Evolutionary conservation across 208 protist genomes (phyloP), one percentile per base, ranked within the genome.

Genomic region (Leishmania turanica): DNA sequence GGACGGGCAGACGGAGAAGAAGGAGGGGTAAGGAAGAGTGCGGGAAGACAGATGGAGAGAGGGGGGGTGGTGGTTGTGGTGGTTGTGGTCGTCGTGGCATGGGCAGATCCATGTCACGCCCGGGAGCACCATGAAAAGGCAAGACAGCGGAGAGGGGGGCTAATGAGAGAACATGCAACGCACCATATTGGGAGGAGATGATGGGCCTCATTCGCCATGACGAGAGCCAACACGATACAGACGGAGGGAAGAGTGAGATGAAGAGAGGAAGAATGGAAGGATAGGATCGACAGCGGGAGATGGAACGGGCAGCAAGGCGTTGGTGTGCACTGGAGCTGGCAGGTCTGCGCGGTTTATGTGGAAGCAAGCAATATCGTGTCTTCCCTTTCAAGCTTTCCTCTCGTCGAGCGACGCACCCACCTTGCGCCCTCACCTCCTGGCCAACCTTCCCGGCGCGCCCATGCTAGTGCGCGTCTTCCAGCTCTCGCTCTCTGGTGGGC

Each of bases 11-110:
- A 27, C 21, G 42, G 53, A 77, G 54, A 53, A 74, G 45, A 40
- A 71, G 45, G 65, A 78, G 69, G 19, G n/a, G n/a, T 66, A 73
- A 79, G 66, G 40, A 72, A 49, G 40, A 72, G 66, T 72, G 66
- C 40, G 8, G 66, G 7, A 45, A 49, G 21, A 79, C 45, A 75
- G 51, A 47, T 42, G 21, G 17, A 78, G 62, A 51, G n/a, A 15
- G 31, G 58, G 58, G 58, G 1, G 9, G n/a, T n/a, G n/a, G n/a
- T n/a, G n/a, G n/a, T n/a, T n/a, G n/a, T n/a, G n/a, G n/a, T n/a
- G n/a, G n/a, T 31, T 15, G 56, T 24, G 56, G 27, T 11, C 2
- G 27, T 17, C 56, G 27, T 54, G 51, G 17, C 51, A 54, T 54
- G 58, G 27, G 58, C 21, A 64, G 27, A 64, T 31, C 58, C 7